These are phyloP conservation scores for Verticillium albo-atrum DNA, from an alignment of 2,329 filamentous ascomycete species.

Conservation along the genomic window DNA sequence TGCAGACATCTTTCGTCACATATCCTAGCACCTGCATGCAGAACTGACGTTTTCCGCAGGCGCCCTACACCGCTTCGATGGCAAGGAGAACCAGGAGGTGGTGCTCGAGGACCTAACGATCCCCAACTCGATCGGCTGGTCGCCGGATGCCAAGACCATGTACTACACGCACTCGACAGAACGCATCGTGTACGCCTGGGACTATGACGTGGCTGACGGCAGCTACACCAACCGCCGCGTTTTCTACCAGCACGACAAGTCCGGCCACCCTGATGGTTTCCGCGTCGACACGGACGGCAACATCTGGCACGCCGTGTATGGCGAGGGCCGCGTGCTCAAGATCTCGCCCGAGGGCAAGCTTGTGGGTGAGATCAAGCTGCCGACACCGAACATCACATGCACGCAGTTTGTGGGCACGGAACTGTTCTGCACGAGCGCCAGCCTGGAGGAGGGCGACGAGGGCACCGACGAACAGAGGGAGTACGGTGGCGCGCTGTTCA, in stretches of 20 bases:
- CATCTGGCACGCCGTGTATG: constrained; percentile 86
- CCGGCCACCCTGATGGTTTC: constrained; percentile 77
- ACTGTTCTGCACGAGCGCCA: constrained; percentile 75
- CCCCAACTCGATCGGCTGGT: constrained; percentile 84
- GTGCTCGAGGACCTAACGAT: constrained; percentile 66
- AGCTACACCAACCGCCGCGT: constrained; percentile 65
- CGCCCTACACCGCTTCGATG: constrained; percentile 67
- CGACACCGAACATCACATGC: constrained; percentile 77
- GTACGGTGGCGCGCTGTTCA: constrained; percentile 69
- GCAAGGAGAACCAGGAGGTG: constrained; percentile 52
- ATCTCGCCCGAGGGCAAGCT: constrained; percentile 67
- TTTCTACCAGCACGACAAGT: constrained; percentile 65
- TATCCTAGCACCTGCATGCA: background rate
- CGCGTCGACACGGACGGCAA: constrained; percentile 79
- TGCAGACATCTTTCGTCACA: background rate
- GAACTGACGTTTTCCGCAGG: constrained; percentile 39
- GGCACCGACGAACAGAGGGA: constrained; percentile 53
- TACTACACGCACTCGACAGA: constrained; percentile 79
- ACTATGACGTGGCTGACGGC: constrained; percentile 64
- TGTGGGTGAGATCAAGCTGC: constrained; percentile 69
- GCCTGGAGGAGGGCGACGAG: constrained; percentile 60
- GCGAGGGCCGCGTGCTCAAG: constrained; percentile 69
- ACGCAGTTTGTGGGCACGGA: constrained; percentile 71
- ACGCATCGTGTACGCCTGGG: constrained; percentile 66
- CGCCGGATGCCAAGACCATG: constrained; percentile 64